phyloP scores from a whole-genome alignment of 495 filamentous ascomycete species.

The Acidomyces sp. region DNA sequence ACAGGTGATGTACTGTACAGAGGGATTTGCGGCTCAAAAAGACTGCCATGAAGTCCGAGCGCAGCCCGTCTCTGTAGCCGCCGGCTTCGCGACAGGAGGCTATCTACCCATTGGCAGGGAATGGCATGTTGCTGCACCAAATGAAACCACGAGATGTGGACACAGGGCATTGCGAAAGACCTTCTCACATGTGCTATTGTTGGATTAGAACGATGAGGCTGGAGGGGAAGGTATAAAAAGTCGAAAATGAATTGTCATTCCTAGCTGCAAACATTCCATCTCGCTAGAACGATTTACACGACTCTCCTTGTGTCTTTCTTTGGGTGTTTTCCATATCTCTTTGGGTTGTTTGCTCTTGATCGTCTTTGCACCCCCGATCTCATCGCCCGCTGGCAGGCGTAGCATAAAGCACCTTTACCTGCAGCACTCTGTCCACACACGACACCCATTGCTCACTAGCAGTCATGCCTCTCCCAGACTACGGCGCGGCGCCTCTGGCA shows the following conservation, averaged over 20 bases:
- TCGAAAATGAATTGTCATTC: neutral
- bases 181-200: neutral
- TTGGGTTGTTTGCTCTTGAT: slow-evolving; percentile 17
- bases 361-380: slow-evolving; percentile 19
- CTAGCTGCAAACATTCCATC: slow-evolving; percentile 10
- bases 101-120: neutral
- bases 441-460: slow-evolving; percentile 5
- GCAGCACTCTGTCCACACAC: neutral
- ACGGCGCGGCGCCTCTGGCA: slow-evolving; percentile 57
- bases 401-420: neutral
- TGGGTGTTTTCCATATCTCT: slow-evolving; percentile 18
- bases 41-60: neutral
- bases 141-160: slow-evolving; percentile 4
- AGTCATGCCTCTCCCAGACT: slow-evolving; percentile 38
- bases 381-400: slow-evolving; percentile 13
- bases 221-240: neutral
- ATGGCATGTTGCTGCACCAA: neutral
- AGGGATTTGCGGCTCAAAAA: no score
- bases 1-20: no score
- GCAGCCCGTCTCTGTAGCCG: slow-evolving; percentile 6
- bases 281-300: slow-evolving; percentile 1
- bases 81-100: slow-evolving; percentile 4
- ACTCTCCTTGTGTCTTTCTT: slow-evolving; percentile 9
- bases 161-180: neutral
- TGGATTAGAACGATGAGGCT: slow-evolving; percentile 1